Percentiles rank a stretch among this genome's conserved stretches.
Evolutionary conservation across 75 land plant species (phyloP).

Genomic region (Picea glauca): DNA sequence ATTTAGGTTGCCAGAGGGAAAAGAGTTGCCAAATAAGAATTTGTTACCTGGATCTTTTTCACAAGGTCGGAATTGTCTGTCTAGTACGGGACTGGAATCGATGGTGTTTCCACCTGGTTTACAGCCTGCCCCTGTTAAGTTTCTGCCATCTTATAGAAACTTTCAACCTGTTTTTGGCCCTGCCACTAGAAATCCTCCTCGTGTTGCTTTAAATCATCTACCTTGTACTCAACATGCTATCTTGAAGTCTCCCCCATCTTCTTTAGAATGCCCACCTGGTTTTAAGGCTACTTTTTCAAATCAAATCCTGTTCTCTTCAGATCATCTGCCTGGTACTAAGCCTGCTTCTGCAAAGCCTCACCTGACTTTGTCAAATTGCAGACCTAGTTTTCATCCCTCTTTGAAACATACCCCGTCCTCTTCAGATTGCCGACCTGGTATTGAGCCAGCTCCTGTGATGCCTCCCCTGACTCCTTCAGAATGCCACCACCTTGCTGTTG

Average conservation of each 20-base stretch:
- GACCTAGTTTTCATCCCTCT: constrained; percentile 5
- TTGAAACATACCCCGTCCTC: not conserved
- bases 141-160: not conserved
- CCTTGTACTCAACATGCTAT: not conserved
- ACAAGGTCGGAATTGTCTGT: not conserved
- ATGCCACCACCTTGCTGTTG: not conserved
- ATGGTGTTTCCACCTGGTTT: constrained; percentile 4
- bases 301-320: not conserved
- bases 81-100: not conserved
- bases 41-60: constrained; percentile 1
- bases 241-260: not conserved
- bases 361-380: not conserved
- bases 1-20: not conserved
- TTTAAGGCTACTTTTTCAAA: not conserved
- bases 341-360: not conserved
- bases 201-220: not conserved
- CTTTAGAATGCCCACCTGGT: not conserved
- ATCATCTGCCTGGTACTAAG: not conserved
- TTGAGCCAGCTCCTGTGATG: not conserved
- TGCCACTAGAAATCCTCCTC: not conserved
- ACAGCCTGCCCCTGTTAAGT: not conserved
- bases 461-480: not conserved
- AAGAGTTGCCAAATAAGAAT: not conserved
- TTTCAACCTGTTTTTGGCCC: constrained; percentile 4
- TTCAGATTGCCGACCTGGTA: not conserved